These are phyloP conservation scores for Fusarium fracticaudum DNA, from an alignment of 2,329 filamentous ascomycete species.

Conservation along the genomic window DNA sequence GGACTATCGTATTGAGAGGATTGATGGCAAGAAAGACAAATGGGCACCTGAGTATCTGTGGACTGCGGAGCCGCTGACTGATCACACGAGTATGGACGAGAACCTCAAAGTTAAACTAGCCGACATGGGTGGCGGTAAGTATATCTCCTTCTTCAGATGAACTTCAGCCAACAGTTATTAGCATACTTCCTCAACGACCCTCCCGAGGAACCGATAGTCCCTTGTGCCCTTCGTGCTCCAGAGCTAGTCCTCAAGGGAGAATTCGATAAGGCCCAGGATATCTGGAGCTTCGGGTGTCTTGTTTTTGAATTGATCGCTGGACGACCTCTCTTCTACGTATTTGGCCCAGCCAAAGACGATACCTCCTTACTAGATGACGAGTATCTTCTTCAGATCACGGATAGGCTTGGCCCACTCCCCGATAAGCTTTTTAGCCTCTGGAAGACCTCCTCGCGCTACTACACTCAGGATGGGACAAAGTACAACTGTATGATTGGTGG, in stretches of 20 bases:
- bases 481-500: neutral
- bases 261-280: neutral
- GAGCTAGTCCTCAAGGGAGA: neutral
- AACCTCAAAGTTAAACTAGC: neutral
- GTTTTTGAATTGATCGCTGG: slow-evolving; percentile 2
- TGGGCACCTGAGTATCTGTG: slow-evolving; percentile 12
- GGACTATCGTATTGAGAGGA: neutral
- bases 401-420: neutral
- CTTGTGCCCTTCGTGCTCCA: neutral
- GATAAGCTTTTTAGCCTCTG: neutral
- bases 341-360: too few relatives aligned
- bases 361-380: neutral
- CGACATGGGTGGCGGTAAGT: slow-evolving; percentile 16
- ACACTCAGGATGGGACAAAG: too few relatives aligned
- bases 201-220: neutral
- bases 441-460: neutral
- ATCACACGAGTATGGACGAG: neutral
- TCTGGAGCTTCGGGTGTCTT: slow-evolving; percentile 24
- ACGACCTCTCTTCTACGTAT: neutral
- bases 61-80: neutral
- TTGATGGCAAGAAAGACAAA: slow-evolving; percentile 5
- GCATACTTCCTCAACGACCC: neutral
- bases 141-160: fast-evolving
- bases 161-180: neutral
- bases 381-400: neutral